These are phyloP conservation scores for rapeseed (Brassica napus) DNA, from an alignment of 345 rosid species.

Conservation along the genomic window DNA sequence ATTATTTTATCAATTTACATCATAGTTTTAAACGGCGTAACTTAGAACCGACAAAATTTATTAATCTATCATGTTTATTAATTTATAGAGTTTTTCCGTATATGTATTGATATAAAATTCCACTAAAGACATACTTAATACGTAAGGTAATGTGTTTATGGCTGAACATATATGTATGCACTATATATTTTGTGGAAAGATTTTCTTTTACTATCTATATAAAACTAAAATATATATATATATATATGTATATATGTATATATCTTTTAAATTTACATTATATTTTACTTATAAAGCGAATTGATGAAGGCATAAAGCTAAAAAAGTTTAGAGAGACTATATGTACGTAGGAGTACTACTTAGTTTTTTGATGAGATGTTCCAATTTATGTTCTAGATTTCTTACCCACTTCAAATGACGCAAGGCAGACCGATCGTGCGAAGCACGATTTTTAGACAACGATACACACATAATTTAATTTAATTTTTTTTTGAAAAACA, in stretches of 20 bases:
- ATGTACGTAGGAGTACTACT: not conserved
- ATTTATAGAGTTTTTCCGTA: too few species aligned
- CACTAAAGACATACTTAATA: not conserved
- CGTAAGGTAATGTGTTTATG: not conserved
- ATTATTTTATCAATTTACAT: too few species aligned
- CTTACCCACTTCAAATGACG: slow-evolving; percentile 13
- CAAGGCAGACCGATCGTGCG: slow-evolving; percentile 25
- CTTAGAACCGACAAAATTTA: too few species aligned
- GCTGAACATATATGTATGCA: not conserved
- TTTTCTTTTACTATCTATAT: not conserved
- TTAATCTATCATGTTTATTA: too few species aligned
- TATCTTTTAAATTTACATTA: not conserved
- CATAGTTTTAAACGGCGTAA: too few species aligned
- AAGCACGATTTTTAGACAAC: slow-evolving; percentile 30
- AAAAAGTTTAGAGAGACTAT: not conserved
- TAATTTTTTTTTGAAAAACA: not conserved
- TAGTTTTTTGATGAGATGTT: not conserved
- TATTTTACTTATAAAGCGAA: not conserved
- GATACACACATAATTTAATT: not conserved
- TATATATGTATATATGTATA: not conserved
- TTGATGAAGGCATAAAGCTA: not conserved
- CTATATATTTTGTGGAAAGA: not conserved
- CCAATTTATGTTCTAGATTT: not conserved
- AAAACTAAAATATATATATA: not conserved
- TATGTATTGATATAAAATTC: not conserved